These are phyloP conservation scores for Boletus subparvulus DNA, from an alignment of 768 basidiomycete genomes.

Conservation along the genomic window DNA sequence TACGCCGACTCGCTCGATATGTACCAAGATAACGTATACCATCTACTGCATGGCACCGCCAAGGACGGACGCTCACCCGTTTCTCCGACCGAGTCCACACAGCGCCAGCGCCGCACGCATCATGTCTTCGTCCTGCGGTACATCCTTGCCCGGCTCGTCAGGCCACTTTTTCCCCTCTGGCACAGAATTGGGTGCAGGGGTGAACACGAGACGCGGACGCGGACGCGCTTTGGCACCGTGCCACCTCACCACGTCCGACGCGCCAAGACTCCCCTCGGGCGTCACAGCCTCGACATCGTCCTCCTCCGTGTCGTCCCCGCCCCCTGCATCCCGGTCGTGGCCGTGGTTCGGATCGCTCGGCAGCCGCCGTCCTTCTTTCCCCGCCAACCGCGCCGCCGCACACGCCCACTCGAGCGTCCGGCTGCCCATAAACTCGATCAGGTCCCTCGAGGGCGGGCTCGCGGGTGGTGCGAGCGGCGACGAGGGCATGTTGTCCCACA, in stretches of 20 bases:
- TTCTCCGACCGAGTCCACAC: conserved; percentile 49
- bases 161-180: background rate
- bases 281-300: conserved; percentile 67
- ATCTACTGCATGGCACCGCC: background rate
- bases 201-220: conserved; percentile 1
- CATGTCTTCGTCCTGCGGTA: conserved; percentile 56
- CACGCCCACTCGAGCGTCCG: conserved; percentile 36
- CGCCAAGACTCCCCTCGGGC: conserved; percentile 51
- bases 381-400: conserved; percentile 48
- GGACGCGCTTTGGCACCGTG: background rate
- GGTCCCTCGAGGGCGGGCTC: conserved; percentile 33
- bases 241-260: conserved; percentile 43
- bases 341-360: background rate
- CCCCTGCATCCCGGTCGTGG: conserved; percentile 15
- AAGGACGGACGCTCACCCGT: conserved; percentile 8
- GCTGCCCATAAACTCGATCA: conserved; percentile 30
- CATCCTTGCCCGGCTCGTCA: conserved; percentile 7
- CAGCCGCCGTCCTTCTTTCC: conserved; percentile 37
- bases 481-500: conserved; percentile 37
- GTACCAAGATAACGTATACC: conserved; percentile 11
- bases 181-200: background rate
- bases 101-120: conserved; percentile 70
- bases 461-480: conserved; percentile 45
- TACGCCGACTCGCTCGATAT: conserved; percentile 2
- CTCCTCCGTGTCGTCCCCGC: conserved; percentile 56